Evolutionary conservation across 2,329 filamentous ascomycete species (phyloP).

Genomic region (Hirsutella minnesotensis): DNA sequence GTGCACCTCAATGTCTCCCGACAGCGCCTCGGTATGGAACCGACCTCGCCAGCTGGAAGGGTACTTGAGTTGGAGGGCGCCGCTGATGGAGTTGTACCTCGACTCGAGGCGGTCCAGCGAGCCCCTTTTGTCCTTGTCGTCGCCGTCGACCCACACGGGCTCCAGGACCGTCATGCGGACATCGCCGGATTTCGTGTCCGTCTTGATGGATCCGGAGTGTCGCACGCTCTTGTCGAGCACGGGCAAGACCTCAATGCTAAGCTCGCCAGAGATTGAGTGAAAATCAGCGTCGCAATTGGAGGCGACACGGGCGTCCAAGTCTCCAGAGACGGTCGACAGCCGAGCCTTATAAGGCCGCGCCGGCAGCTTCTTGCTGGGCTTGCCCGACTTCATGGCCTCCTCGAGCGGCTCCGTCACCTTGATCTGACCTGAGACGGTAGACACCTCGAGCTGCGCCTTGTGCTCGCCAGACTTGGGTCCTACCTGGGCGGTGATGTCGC

Average conservation of each 20-base stretch:
- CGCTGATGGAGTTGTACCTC: constrained; percentile 32
- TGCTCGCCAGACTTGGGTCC: constrained; percentile 24
- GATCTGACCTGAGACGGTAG: constrained; percentile 31
- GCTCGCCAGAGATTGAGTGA: constrained; percentile 26
- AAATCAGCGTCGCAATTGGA: constrained; percentile 24
- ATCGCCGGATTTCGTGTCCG: constrained; percentile 31
- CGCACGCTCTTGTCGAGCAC: constrained; percentile 20
- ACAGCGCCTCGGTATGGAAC: constrained; percentile 25
- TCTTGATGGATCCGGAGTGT: constrained; percentile 19
- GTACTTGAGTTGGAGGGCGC: constrained; percentile 29
- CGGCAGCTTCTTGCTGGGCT: constrained; percentile 21
- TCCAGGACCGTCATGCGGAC: constrained; percentile 28
- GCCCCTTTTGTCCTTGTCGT: constrained; percentile 3
- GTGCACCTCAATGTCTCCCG: constrained; percentile 24
- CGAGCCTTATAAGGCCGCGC: constrained; percentile 34
- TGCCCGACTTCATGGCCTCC: constrained; percentile 6
- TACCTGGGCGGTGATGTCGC: constrained; percentile 27
- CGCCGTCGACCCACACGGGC: constrained; percentile 24
- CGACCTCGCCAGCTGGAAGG: constrained; percentile 38
- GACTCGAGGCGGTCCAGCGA: constrained; percentile 24
- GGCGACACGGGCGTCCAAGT: constrained; percentile 26
- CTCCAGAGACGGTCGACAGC: constrained; percentile 31
- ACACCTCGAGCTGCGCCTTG: constrained; percentile 28
- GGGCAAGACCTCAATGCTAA: constrained; percentile 29
- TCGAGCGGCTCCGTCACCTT: constrained; percentile 27